phyloP scores from a whole-genome alignment of 1,284 basidiomycete species.

The Vanrija sp. region DNA sequence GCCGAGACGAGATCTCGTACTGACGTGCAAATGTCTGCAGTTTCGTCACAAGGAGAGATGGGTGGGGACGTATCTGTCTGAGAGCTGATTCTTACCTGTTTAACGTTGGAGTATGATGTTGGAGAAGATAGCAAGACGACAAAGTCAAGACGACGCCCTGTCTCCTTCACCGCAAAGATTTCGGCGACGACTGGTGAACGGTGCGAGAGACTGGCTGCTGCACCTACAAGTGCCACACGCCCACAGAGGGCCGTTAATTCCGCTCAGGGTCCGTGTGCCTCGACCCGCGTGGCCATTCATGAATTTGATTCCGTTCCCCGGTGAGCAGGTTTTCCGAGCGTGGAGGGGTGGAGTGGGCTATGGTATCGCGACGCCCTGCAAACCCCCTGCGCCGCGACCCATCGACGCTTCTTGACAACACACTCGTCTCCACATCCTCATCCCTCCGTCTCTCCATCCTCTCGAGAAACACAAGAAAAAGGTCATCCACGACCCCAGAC shows the following conservation, averaged over 20 bases:
- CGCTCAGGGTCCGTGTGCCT: too few relatives aligned
- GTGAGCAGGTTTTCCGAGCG: not conserved
- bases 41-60: slow-evolving; percentile 24
- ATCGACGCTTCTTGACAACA: slow-evolving; percentile 1
- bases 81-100: too few relatives aligned
- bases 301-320: not conserved
- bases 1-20: slow-evolving; percentile 22
- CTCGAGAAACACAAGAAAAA: not conserved
- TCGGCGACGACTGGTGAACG: too few relatives aligned
- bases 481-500: not conserved
- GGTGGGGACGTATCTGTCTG: not conserved
- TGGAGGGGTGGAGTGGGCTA: not conserved
- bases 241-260: too few relatives aligned
- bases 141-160: too few relatives aligned
- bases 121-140: not conserved
- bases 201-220: too few relatives aligned
- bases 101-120: not conserved
- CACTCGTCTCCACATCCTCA: not conserved
- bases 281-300: too few relatives aligned
- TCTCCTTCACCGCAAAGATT: too few relatives aligned
- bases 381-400: not conserved
- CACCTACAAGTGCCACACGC: too few relatives aligned
- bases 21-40: slow-evolving; percentile 41
- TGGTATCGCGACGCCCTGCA: not conserved
- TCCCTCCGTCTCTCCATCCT: slow-evolving; percentile 1